phyloP scores from a whole-genome alignment of 208 protist species.

The Trypanosomatidae sp. region DNA sequence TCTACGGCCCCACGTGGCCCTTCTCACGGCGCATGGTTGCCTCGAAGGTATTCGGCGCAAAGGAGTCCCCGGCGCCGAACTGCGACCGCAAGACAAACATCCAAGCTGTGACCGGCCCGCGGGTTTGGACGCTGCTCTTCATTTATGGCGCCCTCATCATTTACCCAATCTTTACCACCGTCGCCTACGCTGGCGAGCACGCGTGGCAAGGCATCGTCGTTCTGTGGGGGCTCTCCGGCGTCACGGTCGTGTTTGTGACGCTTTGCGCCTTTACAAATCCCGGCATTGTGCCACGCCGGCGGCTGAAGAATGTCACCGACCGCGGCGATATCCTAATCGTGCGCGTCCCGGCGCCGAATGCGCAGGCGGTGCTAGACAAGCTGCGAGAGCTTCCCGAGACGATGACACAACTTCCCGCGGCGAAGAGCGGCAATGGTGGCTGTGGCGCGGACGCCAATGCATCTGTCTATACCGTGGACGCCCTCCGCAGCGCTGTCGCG shows the following conservation, averaged over 20 bases:
- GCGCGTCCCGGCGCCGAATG: conserved; percentile 43
- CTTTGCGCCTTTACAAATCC: conserved; percentile 42
- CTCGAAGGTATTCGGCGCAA: conserved; percentile 15
- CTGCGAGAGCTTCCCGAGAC: conserved; percentile 14
- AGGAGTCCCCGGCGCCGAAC: conserved; percentile 25
- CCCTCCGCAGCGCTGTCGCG: conserved; percentile 15
- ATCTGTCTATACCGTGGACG: conserved; percentile 8
- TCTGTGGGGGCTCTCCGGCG: conserved; percentile 29
- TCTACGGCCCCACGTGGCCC: conserved; percentile 48
- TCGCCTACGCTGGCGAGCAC: conserved; percentile 22
- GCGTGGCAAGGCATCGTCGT: conserved; percentile 30
- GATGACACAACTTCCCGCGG: neutral
- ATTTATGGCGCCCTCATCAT: conserved; percentile 24
- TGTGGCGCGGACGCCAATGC: neutral
- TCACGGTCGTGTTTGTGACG: conserved; percentile 28
- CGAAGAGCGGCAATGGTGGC: neutral
- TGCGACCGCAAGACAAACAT: conserved; percentile 25
- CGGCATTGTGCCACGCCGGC: conserved; percentile 47
- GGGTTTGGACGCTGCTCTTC: conserved; percentile 22
- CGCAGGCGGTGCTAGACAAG: conserved; percentile 35
- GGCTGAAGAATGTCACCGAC: conserved; percentile 27
- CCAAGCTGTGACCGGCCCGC: conserved; percentile 26
- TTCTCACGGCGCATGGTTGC: conserved; percentile 28
- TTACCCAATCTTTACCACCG: conserved; percentile 29
- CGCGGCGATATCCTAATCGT: conserved; percentile 41